phyloP scores from a whole-genome alignment of 1,139 yeast species.

The Kurtzmaniella quercitrusa region DNA sequence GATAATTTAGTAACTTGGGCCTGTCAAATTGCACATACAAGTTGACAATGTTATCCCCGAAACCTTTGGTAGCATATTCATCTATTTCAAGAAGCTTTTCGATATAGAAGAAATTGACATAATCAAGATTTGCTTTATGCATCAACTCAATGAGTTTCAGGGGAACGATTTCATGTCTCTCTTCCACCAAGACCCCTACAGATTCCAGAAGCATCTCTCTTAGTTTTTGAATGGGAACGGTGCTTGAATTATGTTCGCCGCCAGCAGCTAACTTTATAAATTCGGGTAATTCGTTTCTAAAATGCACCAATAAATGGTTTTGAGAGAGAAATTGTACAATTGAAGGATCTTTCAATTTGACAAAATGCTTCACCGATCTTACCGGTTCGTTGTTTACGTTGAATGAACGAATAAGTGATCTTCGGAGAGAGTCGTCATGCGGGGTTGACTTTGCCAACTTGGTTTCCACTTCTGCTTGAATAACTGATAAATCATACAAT shows the following conservation, averaged over 20 bases:
- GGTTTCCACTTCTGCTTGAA: conserved; percentile 49
- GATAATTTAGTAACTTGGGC: conserved; percentile 48
- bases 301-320: conserved; percentile 56
- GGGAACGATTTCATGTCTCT: conserved; percentile 63
- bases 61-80: conserved; percentile 46
- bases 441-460: conserved; percentile 17
- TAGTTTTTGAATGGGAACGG: conserved; percentile 41
- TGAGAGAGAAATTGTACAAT: conserved; percentile 54
- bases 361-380: conserved; percentile 61
- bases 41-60: conserved; percentile 63
- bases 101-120: conserved; percentile 57
- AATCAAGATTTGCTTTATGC: conserved; percentile 37
- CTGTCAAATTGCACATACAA: conserved; percentile 63
- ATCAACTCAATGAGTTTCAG: conserved; percentile 45
- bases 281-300: conserved; percentile 46
- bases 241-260: conserved; percentile 17
- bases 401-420: conserved; percentile 53
- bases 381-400: conserved; percentile 54
- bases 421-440: conserved; percentile 29
- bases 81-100: conserved; percentile 54
- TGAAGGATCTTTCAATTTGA: conserved; percentile 49
- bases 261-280: conserved; percentile 38
- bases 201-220: conserved; percentile 38
- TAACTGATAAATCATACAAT: conserved; percentile 44
- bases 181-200: conserved; percentile 55